Evolutionary conservation across 805 yeast genomes (phyloP).

Genomic region (Clavispora carvajalis): DNA sequence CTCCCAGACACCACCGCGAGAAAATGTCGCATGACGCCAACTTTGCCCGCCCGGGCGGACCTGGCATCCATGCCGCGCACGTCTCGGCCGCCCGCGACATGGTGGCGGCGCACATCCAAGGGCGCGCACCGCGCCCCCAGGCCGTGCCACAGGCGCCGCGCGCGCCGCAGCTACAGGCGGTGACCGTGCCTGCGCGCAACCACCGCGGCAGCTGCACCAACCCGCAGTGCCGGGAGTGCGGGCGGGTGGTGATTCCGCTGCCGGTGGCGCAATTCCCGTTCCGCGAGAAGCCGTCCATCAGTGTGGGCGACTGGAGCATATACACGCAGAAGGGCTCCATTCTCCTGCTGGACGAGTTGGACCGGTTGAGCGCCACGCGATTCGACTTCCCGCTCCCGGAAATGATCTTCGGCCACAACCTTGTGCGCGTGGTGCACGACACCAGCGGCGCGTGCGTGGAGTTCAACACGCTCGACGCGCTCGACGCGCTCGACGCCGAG

Average conservation of each 20-base stretch:
- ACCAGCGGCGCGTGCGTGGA: constrained; percentile 41
- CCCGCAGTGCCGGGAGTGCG: constrained; percentile 59
- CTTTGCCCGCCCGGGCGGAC: neutral
- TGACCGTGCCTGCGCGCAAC: constrained; percentile 39
- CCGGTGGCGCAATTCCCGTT: constrained; percentile 64
- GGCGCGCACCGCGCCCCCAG: constrained; percentile 23
- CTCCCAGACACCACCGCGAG: too few species aligned
- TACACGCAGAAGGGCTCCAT: constrained; percentile 73
- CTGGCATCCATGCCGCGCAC: constrained; percentile 52
- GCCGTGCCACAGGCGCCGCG: constrained; percentile 11
- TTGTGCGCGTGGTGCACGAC: constrained; percentile 46
- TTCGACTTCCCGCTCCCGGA: constrained; percentile 87
- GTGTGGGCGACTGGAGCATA: constrained; percentile 71
- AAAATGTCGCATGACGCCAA: neutral
- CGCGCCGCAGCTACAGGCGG: constrained; percentile 17
- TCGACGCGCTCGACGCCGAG: constrained; percentile 31
- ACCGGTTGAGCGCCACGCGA: constrained; percentile 50
- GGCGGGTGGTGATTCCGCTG: constrained; percentile 70
- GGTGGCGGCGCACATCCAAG: constrained; percentile 46
- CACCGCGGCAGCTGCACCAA: constrained; percentile 35
- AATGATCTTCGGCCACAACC: constrained; percentile 91
- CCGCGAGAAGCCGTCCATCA: constrained; percentile 62
- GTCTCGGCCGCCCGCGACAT: constrained; percentile 60
- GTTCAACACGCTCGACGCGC: constrained; percentile 76
- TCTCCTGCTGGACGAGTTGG: constrained; percentile 67